Base-by-base conservation (phyloP, 164 flowering plant genomes). In the Dillenia turbinata region DNA sequence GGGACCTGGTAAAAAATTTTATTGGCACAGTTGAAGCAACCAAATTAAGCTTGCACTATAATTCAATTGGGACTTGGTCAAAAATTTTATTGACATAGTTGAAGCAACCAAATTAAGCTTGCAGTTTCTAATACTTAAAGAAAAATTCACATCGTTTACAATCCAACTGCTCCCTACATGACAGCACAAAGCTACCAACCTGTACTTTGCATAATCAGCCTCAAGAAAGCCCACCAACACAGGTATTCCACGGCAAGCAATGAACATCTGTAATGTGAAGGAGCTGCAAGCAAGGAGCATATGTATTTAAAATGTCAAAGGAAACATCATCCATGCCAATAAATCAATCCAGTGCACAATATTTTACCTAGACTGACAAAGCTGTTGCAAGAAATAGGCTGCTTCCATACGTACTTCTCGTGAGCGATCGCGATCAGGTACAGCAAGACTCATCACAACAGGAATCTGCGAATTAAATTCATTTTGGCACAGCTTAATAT, bases 401-500 rank as follows among this genome's bases (percentile, higher is more conserved):
- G 99, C 96, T 69, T 95, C 94, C 90, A 83, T 88, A 44, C 97
- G 96, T 75, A 95, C 71, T 73, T 95, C 99, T 22, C 91, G 86
- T 9, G 94, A 83, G 60, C 89, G 90, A 72, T 95, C 96, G 59
- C 89, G 90, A 72, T 95, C 96, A 74, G 91, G 88, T 48, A 69
- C 80, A 0, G 97, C 94, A 78, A 95, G 88, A 67, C 83, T 73
- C 96, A 86, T 95, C 33, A 92, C 85, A 58, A 79, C 71, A 69
- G 97, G 97, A 64, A 95, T 85, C 99, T 95, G 80, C 49, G 9
- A 60, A 59, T 47, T 26, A 62, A 70, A 13, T 63, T 33, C 40
- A 33, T 33, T 33, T 33, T 33, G 40, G 40, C 40, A 33, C 40
- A 33, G 40, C 40, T 33, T 33, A 6, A 33, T 33, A 33, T 33